Evolutionary conservation across 306 rosid species (phyloP).

Genomic region (Vigna trinervia): DNA sequence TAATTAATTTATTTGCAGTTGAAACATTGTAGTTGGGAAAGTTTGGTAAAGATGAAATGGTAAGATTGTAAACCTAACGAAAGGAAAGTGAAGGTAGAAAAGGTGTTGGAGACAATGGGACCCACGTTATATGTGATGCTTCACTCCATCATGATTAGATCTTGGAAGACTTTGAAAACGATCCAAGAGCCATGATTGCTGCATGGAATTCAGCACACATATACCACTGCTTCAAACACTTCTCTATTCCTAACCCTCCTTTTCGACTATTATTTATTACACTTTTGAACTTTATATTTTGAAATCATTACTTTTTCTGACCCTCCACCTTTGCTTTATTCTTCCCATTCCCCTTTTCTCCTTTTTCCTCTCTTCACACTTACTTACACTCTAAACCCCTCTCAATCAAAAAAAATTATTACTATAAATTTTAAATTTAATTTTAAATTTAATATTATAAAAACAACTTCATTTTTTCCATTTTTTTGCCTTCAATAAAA

Average conservation of each 20-base stretch:
- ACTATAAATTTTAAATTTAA: too few relatives aligned
- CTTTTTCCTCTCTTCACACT: too few relatives aligned
- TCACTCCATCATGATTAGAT: conserved; percentile 65
- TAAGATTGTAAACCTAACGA: neutral
- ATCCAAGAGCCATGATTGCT: conserved; percentile 65
- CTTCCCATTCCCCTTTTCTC: neutral
- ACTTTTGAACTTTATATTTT: conserved; percentile 53
- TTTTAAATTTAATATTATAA: too few relatives aligned
- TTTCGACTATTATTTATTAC: conserved; percentile 56
- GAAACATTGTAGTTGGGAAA: too few relatives aligned
- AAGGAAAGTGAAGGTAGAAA: neutral
- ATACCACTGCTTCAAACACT: conserved; percentile 3
- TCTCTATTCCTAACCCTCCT: conserved; percentile 27
- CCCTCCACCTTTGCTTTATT: conserved; percentile 18
- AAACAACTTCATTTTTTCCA: too few relatives aligned
- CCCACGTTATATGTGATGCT: conserved; percentile 68
- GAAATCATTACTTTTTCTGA: conserved; percentile 57
- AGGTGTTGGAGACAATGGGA: conserved; percentile 41
- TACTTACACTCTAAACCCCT: too few relatives aligned
- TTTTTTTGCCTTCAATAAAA: too few relatives aligned
- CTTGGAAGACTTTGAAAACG: conserved; percentile 60
- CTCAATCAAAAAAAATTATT: too few relatives aligned
- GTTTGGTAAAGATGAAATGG: conserved; percentile 31
- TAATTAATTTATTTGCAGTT: too few relatives aligned
- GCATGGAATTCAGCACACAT: conserved; percentile 76